These are phyloP conservation scores for Globisporangium sylvaticum DNA, from an alignment of 352 stramenopile genomes.

Conservation along the genomic window DNA sequence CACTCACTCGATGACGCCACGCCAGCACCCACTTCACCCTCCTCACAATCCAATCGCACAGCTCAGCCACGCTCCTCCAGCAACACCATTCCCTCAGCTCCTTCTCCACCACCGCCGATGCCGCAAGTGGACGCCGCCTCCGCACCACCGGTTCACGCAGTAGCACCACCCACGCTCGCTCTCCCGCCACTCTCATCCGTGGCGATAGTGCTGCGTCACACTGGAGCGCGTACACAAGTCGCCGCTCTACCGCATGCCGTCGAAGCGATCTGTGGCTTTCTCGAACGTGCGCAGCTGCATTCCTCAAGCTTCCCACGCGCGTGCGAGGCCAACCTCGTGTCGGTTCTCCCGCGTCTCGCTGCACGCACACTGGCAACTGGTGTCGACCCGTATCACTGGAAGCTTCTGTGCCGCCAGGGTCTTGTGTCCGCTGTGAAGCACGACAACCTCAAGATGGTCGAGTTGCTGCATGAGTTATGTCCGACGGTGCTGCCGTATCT, in stretches of 20 bases:
- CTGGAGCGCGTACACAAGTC: background rate
- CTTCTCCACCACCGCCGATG: too few relatives aligned
- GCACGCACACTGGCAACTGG: background rate
- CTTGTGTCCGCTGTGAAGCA: background rate
- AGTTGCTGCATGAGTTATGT: background rate
- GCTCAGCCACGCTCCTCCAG: too few relatives aligned
- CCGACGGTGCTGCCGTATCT: background rate
- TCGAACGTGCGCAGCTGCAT: background rate
- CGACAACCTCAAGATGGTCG: background rate
- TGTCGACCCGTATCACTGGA: background rate
- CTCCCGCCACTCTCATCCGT: background rate
- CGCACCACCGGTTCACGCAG: too few relatives aligned
- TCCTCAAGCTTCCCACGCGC: background rate
- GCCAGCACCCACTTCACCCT: too few relatives aligned
- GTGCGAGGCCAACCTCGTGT: background rate
- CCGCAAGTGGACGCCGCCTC: too few relatives aligned
- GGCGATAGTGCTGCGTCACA: too few relatives aligned
- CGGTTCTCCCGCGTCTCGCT: background rate
- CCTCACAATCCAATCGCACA: too few relatives aligned
- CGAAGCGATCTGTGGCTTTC: background rate
- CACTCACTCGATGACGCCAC: too few relatives aligned
- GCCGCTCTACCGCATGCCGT: too few relatives aligned
- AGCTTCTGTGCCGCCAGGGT: background rate
- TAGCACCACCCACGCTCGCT: too few relatives aligned
- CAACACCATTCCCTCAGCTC: too few relatives aligned